phyloP scores from a whole-genome alignment of 345 rosid species.

The Anacardium occidentale region DNA sequence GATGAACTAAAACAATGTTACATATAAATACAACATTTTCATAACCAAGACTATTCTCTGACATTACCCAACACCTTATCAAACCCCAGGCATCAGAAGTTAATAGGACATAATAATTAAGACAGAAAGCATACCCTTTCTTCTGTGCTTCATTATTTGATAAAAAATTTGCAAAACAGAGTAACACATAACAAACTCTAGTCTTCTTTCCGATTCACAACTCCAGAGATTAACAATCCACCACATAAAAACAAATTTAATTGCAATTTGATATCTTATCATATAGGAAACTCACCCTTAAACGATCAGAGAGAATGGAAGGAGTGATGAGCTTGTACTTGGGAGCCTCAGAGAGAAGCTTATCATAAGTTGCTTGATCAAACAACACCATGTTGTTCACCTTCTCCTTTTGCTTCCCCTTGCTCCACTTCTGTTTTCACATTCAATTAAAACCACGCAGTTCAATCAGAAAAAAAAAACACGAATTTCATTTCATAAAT shows the following conservation, averaged over 20 bases:
- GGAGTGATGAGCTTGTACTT: slow-evolving; percentile 84
- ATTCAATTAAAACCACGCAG: neutral
- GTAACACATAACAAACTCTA: too few relatives aligned
- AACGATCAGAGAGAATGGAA: slow-evolving; percentile 74
- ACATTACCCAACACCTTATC: too few relatives aligned
- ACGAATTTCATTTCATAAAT: neutral
- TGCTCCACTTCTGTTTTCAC: slow-evolving; percentile 73
- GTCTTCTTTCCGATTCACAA: too few relatives aligned
- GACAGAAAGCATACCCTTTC: too few relatives aligned
- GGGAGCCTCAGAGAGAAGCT: slow-evolving; percentile 74
- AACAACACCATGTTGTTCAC: slow-evolving; percentile 92
- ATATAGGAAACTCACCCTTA: slow-evolving; percentile 49
- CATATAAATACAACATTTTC: too few relatives aligned
- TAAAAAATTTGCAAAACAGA: too few relatives aligned
- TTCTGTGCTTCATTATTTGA: too few relatives aligned
- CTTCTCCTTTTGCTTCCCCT: slow-evolving; percentile 92
- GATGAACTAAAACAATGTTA: too few relatives aligned
- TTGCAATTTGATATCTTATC: too few relatives aligned
- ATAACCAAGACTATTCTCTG: too few relatives aligned
- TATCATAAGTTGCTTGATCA: slow-evolving; percentile 79
- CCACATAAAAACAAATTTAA: neutral
- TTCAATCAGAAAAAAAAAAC: neutral
- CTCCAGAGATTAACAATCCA: neutral
- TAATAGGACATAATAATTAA: too few relatives aligned
- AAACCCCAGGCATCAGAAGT: too few relatives aligned